Evolutionary conservation across 352 stramenopile genomes (phyloP).

Genomic region (Globisporangium cystogenes): DNA sequence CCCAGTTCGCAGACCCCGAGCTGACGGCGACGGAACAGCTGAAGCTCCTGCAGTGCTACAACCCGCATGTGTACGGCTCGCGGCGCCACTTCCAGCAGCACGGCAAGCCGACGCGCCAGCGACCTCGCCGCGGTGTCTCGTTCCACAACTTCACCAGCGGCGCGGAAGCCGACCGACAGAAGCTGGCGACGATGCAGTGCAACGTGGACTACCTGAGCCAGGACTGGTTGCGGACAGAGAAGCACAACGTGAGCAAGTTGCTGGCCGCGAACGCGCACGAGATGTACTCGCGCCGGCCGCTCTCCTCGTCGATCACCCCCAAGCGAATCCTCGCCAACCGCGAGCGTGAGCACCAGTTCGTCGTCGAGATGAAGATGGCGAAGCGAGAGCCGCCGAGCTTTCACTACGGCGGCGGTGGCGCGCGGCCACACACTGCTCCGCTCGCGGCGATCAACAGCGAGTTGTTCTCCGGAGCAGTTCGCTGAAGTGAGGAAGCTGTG

Average conservation of each 20-base stretch:
- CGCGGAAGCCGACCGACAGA: slow-evolving; percentile 2
- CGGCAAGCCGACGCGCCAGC: not conserved
- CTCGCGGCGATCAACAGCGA: not conserved
- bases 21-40: slow-evolving; percentile 42
- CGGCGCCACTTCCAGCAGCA: not conserved
- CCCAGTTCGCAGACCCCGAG: slow-evolving; percentile 9
- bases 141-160: slow-evolving; percentile 1
- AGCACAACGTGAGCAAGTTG: too few relatives aligned
- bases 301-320: slow-evolving; percentile 7
- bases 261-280: not conserved
- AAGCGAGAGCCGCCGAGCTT: slow-evolving; percentile 7
- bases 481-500: not conserved
- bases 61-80: slow-evolving; percentile 35
- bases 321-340: slow-evolving; percentile 7
- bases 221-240: slow-evolving; percentile 10
- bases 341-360: slow-evolving; percentile 11
- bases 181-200: slow-evolving; percentile 10
- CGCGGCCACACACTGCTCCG: slow-evolving; percentile 9
- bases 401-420: slow-evolving; percentile 1
- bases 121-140: not conserved
- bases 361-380: slow-evolving; percentile 15
- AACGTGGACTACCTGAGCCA: slow-evolving; percentile 6
- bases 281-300: slow-evolving; percentile 8
- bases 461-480: not conserved
- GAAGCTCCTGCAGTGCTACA: slow-evolving; percentile 54